These are phyloP conservation scores for Cyberlindnera misumaiensis DNA, from an alignment of 805 yeast species.

Conservation along the genomic window DNA sequence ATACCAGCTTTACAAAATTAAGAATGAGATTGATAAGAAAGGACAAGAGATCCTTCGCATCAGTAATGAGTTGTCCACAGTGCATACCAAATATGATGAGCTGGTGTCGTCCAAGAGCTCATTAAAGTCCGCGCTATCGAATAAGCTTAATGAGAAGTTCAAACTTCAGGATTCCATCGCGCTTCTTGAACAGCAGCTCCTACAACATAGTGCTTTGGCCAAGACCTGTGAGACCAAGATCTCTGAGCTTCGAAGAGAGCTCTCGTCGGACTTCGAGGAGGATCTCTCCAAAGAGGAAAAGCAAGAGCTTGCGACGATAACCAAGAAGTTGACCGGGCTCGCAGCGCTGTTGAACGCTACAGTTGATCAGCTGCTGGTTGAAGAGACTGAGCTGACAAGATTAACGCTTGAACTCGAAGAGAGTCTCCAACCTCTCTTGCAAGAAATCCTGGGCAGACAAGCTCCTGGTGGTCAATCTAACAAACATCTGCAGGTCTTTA, in stretches of 20 bases:
- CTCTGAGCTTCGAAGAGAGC: constrained; percentile 38
- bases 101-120: constrained; percentile 37
- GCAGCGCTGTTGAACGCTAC: constrained; percentile 37
- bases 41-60: constrained; percentile 47
- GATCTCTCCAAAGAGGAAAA: constrained; percentile 46
- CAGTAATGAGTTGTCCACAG: constrained; percentile 36
- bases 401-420: constrained; percentile 53
- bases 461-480: constrained; percentile 11
- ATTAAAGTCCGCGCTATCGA: constrained; percentile 35
- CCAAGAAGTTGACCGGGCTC: constrained; percentile 27
- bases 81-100: constrained; percentile 35
- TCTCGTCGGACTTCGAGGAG: constrained; percentile 45
- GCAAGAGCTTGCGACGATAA: constrained; percentile 30
- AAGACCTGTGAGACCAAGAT: constrained; percentile 27
- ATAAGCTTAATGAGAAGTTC: constrained; percentile 33
- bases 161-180: constrained; percentile 38
- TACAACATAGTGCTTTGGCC: constrained; percentile 1
- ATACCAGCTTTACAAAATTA: constrained; percentile 32
- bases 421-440: constrained; percentile 46
- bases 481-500: constrained; percentile 18
- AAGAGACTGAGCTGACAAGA: constrained; percentile 41
- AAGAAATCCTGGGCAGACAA: constrained; percentile 28
- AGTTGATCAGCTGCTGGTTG: constrained; percentile 32
- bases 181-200: constrained; percentile 8
- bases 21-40: constrained; percentile 31